Base-by-base conservation (phyloP, 169 alveolate species). In the Pseudocohnilembus persalinus region DNA sequence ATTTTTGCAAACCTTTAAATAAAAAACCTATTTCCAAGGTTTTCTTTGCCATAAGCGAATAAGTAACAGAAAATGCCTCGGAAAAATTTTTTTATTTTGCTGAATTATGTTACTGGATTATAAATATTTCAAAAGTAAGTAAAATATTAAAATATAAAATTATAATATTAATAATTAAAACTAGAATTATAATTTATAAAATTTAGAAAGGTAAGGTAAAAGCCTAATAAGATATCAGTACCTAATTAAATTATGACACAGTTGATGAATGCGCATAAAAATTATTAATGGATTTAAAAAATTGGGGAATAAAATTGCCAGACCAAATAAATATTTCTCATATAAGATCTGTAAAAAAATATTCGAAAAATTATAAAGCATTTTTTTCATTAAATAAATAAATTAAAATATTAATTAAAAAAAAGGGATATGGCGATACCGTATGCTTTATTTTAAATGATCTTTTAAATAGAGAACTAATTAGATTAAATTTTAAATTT, bases 51-150 rank as follows among this genome's bases (percentile, higher is more conserved):
- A 73, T 88, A 49, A 74, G 77, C 68, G 84, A 85, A n/a, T n/a
- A n/a, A 32, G 84, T 80, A 31, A 84, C 88, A 1, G 85, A 80
- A 74, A 91, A 73, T 77, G 87, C 80, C 76, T 81, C 81, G 31
- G 76, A 88, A 30, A 92, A 87, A 80, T 88, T 89, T 35, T 87
- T 83, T 33, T 90, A 89, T 82, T 88, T 93, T 81, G 92, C 87
- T 82, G 95, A 93, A 64, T 76, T 93, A 20, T 76, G 89, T 30
- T 89, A 90, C 84, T 93, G 96, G 96, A 73, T 93, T 0, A 93
- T 93, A 91, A 76, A 90, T 73, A 85, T 93, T 31, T 80, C 89
- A 20, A 93, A 93, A 77, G 91, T 88, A 76, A 91, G 74, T 83
- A 63, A 84, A 84, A 72, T 74, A 27, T 76, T 74, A n/a, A 74